A percentile compares a stretch with the other conserved stretches of the same genome.
These are phyloP conservation scores for Nakazawaea molendinolei DNA, from an alignment of 805 yeast species.

Conservation along the genomic window DNA sequence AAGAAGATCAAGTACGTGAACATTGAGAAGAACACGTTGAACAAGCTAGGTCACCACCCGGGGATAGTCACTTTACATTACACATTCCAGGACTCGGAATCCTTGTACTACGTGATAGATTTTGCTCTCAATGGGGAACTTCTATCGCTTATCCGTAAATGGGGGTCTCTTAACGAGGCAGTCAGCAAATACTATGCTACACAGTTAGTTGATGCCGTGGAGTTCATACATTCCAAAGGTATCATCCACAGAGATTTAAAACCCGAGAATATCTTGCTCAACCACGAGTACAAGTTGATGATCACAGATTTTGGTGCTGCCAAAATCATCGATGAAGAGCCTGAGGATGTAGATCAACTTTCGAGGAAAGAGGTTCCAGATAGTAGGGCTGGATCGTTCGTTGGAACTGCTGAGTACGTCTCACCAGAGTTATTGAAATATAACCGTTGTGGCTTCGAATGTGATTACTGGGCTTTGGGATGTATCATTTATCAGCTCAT, in stretches of 20 bases:
- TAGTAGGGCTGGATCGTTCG: slow-evolving; percentile 65
- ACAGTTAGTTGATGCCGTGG: slow-evolving; percentile 86
- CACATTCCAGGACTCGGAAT: slow-evolving; percentile 89
- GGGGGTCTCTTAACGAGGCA: slow-evolving; percentile 70
- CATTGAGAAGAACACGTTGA: slow-evolving; percentile 78
- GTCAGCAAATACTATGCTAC: slow-evolving; percentile 76
- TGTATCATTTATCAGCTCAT: slow-evolving; percentile 81
- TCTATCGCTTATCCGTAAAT: slow-evolving; percentile 65
- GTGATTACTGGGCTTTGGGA: slow-evolving; percentile 94
- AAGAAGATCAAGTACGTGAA: slow-evolving; percentile 81
- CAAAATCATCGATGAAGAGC: slow-evolving; percentile 48
- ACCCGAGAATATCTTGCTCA: slow-evolving; percentile 87
- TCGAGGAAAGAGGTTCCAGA: slow-evolving; percentile 25
- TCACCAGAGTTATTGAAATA: slow-evolving; percentile 78
- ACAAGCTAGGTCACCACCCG: slow-evolving; percentile 85
- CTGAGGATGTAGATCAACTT: background rate
- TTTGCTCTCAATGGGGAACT: slow-evolving; percentile 95
- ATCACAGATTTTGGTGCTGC: slow-evolving; percentile 99
- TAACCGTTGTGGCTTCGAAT: slow-evolving; percentile 75
- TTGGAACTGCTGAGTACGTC: slow-evolving; percentile 81
- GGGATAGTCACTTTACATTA: slow-evolving; percentile 89
- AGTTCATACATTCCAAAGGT: slow-evolving; percentile 82
- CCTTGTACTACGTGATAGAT: slow-evolving; percentile 87
- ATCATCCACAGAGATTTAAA: slow-evolving; percentile 91
- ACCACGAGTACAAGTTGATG: slow-evolving; percentile 79